phyloP scores from a whole-genome alignment of 2,329 filamentous ascomycete species.

The Emergomyces africanus region DNA sequence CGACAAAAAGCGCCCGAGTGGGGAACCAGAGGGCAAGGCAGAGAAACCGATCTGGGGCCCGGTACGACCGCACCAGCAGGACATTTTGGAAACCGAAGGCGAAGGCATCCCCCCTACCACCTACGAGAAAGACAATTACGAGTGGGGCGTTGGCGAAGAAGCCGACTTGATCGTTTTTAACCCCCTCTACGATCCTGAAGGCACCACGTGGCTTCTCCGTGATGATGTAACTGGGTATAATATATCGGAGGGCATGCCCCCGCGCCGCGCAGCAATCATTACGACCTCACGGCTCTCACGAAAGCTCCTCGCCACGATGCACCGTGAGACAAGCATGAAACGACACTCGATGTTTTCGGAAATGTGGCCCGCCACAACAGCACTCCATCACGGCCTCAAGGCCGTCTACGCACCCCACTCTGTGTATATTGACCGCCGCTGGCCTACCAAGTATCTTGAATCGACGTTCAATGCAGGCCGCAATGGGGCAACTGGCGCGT shows the following conservation, averaged over 20 bases:
- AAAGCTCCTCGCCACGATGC: conserved; percentile 72
- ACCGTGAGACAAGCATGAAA: conserved; percentile 70
- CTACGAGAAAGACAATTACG: conserved; percentile 67
- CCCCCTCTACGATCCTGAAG: conserved; percentile 79
- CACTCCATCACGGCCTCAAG: conserved; percentile 85
- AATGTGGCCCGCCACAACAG: conserved; percentile 86
- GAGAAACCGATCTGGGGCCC: conserved; percentile 75
- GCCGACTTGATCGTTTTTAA: conserved; percentile 87
- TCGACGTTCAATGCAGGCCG: conserved; percentile 67
- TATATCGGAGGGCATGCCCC: conserved; percentile 45
- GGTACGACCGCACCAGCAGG: conserved; percentile 51
- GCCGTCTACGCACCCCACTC: conserved; percentile 85
- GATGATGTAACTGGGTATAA: conserved; percentile 82
- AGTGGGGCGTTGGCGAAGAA: conserved; percentile 81
- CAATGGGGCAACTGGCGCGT: conserved; percentile 62
- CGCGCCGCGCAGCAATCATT: conserved; percentile 77
- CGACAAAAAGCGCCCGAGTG: conserved; percentile 14
- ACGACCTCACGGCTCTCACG: conserved; percentile 74
- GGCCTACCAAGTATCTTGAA: conserved; percentile 68
- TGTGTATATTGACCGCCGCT: conserved; percentile 73
- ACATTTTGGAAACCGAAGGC: conserved; percentile 60
- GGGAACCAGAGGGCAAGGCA: conserved; percentile 17
- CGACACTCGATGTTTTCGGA: conserved; percentile 90
- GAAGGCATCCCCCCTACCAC: conserved; percentile 59
- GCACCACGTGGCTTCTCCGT: conserved; percentile 69